phyloP scores from a whole-genome alignment of 2,329 filamentous ascomycete genomes.

The Calonectria fujianensis region DNA sequence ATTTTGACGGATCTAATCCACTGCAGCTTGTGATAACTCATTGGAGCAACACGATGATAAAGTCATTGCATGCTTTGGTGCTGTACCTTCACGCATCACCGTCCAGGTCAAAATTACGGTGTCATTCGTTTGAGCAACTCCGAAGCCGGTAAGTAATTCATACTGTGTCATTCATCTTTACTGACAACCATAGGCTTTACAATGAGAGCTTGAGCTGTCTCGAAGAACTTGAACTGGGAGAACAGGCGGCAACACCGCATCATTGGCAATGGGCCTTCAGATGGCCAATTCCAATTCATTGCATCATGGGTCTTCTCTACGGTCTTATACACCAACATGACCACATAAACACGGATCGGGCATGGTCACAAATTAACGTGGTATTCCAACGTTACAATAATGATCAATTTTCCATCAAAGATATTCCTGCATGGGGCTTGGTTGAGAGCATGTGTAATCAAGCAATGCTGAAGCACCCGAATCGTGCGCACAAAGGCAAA shows the following conservation, averaged over 20 bases:
- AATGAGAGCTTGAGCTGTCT: constrained; percentile 1
- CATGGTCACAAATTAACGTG: background rate
- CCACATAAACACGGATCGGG: background rate
- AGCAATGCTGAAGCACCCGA: constrained; percentile 7
- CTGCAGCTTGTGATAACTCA: background rate
- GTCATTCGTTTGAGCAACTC: constrained; percentile 5
- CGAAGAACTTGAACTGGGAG: constrained; percentile 2
- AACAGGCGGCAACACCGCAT: background rate
- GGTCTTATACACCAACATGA: background rate
- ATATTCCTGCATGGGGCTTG: background rate
- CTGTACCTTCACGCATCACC: background rate
- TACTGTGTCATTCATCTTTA: background rate
- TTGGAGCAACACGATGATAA: background rate
- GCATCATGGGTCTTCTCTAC: background rate
- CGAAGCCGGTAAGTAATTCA: background rate
- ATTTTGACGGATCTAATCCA: constrained; percentile 1
- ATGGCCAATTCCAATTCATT: constrained; percentile 11
- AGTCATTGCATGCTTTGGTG: background rate
- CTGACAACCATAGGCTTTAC: background rate
- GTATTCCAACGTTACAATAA: constrained; percentile 10
- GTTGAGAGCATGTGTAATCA: background rate
- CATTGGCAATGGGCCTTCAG: constrained; percentile 6
- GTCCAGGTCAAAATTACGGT: background rate
- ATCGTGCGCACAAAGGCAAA: background rate
- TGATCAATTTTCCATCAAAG: background rate